phyloP scores from a whole-genome alignment of 768 basidiomycete species.

The Panus rudis region DNA sequence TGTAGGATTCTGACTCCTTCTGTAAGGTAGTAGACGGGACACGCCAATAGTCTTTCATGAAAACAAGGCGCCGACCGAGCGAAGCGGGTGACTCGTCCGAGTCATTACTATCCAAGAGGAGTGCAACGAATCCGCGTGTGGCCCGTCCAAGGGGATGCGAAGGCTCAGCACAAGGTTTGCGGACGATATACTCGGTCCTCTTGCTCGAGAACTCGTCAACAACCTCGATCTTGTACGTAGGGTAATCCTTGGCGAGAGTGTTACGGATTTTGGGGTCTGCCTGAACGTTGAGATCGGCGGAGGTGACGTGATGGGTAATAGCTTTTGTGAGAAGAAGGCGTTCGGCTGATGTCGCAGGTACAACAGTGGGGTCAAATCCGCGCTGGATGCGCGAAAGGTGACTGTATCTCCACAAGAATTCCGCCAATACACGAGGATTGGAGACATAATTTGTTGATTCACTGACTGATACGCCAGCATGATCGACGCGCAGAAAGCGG shows the following conservation, averaged over 20 bases:
- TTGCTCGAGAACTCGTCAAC: neutral
- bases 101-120: neutral
- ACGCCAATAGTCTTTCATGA: conserved; percentile 10
- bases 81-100: too few relatives aligned
- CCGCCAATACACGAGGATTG: conserved; percentile 7
- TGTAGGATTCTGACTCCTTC: conserved; percentile 2
- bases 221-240: conserved; percentile 2
- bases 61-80: too few relatives aligned
- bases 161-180: neutral
- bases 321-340: neutral
- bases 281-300: too few relatives aligned
- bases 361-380: conserved; percentile 23
- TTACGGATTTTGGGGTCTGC: too few relatives aligned
- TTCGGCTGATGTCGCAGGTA: conserved; percentile 7
- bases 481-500: conserved; percentile 30
- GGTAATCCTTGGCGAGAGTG: too few relatives aligned
- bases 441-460: conserved; percentile 17
- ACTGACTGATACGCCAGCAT: conserved; percentile 23
- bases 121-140: conserved; percentile 5
- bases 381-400: conserved; percentile 7
- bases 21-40: neutral
- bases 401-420: conserved; percentile 23
- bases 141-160: conserved; percentile 2
- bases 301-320: too few relatives aligned
- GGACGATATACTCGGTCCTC: too few relatives aligned